A percentile compares a stretch with the other conserved stretches of the same genome.
Evolutionary conservation across 1,284 basidiomycete genomes (phyloP).

Genomic region (Heterobasidion annosum): DNA sequence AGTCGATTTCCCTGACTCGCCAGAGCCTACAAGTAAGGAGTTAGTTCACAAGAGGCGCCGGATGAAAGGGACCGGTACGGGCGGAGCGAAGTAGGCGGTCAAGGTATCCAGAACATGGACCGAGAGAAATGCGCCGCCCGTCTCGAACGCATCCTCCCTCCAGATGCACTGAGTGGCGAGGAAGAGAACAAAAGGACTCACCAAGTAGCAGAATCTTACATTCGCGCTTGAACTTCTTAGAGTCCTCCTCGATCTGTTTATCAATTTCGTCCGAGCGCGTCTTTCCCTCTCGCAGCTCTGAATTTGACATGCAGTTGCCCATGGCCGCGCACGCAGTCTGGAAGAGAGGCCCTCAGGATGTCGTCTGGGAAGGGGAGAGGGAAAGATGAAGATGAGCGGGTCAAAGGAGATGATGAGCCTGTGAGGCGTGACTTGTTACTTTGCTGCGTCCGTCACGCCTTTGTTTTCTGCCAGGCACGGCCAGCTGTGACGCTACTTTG

Average conservation of each 20-base stretch:
- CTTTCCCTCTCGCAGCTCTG: constrained; percentile 49
- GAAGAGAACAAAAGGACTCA: constrained; percentile 26
- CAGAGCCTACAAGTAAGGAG: constrained; percentile 40
- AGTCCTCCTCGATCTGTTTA: constrained; percentile 65
- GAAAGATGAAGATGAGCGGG: not conserved
- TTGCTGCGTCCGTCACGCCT: too few species aligned
- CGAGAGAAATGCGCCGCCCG: not conserved
- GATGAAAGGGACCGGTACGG: not conserved
- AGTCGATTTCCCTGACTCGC: constrained; percentile 89
- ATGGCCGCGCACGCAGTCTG: constrained; percentile 23
- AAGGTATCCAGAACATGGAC: not conserved
- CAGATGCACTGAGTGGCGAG: not conserved
- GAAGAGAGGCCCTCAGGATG: not conserved
- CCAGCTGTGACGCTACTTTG: too few species aligned
- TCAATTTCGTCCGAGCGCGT: constrained; percentile 68
- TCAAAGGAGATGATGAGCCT: too few species aligned
- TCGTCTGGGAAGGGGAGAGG: not conserved
- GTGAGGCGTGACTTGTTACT: too few species aligned
- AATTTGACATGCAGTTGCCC: constrained; percentile 56
- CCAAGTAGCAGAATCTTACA: constrained; percentile 93
- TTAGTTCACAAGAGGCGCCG: not conserved
- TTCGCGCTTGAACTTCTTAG: constrained; percentile 74
- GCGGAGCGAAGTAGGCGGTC: not conserved
- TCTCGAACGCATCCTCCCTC: too few species aligned
- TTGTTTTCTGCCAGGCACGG: too few species aligned